These are phyloP conservation scores for Colletotrichum euphorbiae DNA, from an alignment of 2,329 filamentous ascomycete species.

Conservation along the genomic window DNA sequence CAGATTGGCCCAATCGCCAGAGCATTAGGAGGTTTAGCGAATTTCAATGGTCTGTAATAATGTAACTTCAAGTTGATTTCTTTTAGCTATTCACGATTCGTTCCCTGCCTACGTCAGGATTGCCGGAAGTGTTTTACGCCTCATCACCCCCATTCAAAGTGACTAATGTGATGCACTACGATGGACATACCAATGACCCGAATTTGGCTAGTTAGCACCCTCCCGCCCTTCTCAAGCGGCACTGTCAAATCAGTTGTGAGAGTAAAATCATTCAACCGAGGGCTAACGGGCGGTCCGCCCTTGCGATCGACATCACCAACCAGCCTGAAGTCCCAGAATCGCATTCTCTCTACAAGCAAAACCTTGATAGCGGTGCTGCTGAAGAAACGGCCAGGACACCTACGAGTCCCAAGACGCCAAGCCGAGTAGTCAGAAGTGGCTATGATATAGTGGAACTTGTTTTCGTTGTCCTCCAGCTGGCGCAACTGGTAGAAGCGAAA, in stretches of 20 bases:
- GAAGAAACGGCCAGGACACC: slow-evolving; percentile 44
- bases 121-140: too few relatives aligned
- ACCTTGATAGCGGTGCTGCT: slow-evolving; percentile 51
- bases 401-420: slow-evolving; percentile 54
- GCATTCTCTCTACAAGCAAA: slow-evolving; percentile 43
- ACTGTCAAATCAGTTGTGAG: slow-evolving; percentile 21
- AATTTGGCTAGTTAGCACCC: slow-evolving; percentile 9
- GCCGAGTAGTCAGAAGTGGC: slow-evolving; percentile 44
- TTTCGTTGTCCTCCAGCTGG: slow-evolving; percentile 34
- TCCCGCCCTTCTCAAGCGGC: slow-evolving; percentile 21
- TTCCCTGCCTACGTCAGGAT: too few relatives aligned
- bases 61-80: too few relatives aligned
- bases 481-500: slow-evolving; percentile 43
- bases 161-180: too few relatives aligned
- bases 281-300: slow-evolving; percentile 28
- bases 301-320: slow-evolving; percentile 30
- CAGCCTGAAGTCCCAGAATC: slow-evolving; percentile 44
- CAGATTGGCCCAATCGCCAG: too few relatives aligned
- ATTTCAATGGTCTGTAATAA: too few relatives aligned
- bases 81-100: too few relatives aligned
- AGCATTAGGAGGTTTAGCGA: too few relatives aligned
- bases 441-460: slow-evolving; percentile 47
- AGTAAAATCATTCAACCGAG: slow-evolving; percentile 16
- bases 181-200: not conserved
- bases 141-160: too few relatives aligned